Conservation (phyloP, 176 grass and related monocot species). For the Oropetium thomaeum region DNA sequence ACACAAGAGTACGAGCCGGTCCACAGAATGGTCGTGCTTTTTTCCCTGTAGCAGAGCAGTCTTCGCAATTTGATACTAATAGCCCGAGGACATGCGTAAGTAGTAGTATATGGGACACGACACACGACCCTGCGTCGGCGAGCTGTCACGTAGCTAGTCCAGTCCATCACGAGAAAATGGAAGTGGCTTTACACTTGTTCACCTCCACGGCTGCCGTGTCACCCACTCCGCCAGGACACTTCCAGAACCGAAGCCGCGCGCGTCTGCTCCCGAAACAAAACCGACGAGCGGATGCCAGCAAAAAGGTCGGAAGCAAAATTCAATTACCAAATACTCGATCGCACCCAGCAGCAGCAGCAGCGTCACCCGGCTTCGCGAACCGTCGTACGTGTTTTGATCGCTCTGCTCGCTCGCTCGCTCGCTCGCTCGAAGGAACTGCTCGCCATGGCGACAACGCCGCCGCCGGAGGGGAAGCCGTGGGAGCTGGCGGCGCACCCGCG, state of each 20-base stretch:
- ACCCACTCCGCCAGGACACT: conserved; percentile 19
- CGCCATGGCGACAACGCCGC: conserved; percentile 22
- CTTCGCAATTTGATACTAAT: too few relatives aligned
- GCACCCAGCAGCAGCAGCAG: background rate
- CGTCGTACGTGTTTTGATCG: background rate
- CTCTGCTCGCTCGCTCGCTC: background rate
- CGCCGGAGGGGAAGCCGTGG: conserved; percentile 47
- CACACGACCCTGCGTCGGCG: background rate
- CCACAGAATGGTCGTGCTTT: too few relatives aligned
- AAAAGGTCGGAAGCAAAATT: background rate
- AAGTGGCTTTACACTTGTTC: background rate
- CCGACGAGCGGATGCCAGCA: background rate
- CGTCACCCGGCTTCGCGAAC: background rate
- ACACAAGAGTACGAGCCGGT: too few relatives aligned
- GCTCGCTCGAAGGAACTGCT: background rate
- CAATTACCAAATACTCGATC: too few relatives aligned
- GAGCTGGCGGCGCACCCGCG: conserved; percentile 41
- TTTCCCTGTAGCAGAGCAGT: too few relatives aligned
- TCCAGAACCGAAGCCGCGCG: background rate
- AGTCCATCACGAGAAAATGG: conserved; percentile 6
- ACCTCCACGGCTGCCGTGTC: background rate
- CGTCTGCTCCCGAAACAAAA: background rate
- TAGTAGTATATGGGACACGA: too few relatives aligned
- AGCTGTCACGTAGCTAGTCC: background rate
- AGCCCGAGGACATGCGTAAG: too few relatives aligned